These are phyloP conservation scores for Colletotrichum navitas DNA, from an alignment of 2,329 filamentous ascomycete species.

Conservation along the genomic window DNA sequence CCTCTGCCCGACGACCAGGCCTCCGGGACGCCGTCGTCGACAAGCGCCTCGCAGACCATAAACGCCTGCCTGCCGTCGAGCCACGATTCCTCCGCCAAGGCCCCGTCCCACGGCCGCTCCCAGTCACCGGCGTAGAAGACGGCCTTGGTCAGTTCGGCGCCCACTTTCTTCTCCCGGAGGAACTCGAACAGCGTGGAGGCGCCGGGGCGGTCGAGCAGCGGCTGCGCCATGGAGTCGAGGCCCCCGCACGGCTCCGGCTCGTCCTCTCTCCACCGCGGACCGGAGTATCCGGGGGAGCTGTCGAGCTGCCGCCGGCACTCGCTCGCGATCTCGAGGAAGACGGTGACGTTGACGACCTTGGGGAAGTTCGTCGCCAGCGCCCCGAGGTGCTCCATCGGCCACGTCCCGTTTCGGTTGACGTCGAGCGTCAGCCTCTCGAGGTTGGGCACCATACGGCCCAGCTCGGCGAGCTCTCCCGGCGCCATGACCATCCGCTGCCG, in stretches of 20 bases:
- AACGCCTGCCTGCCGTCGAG: conserved; percentile 1
- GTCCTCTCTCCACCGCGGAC: neutral
- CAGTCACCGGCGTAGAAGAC: conserved; percentile 25
- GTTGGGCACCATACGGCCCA: conserved; percentile 19
- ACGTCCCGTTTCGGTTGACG: conserved; percentile 27
- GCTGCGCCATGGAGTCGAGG: conserved; percentile 4
- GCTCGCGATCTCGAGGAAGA: conserved; percentile 28
- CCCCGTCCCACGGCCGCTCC: conserved; percentile 19
- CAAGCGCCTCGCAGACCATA: neutral
- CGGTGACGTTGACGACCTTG: conserved; percentile 17
- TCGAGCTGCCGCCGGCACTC: conserved; percentile 26
- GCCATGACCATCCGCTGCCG: conserved; percentile 12
- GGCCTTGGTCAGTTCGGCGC: neutral
- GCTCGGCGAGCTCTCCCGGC: neutral
- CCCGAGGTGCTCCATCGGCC: conserved; percentile 21
- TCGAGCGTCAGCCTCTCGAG: conserved; percentile 20
- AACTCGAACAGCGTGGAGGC: neutral
- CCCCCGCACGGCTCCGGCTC: neutral
- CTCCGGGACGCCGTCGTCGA: neutral
- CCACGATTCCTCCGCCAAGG: neutral
- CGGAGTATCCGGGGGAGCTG: neutral
- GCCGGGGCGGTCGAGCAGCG: neutral
- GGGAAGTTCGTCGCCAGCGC: conserved; percentile 27
- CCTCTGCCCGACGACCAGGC: too few relatives aligned
- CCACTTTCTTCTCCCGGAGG: conserved; percentile 3